phyloP scores from a whole-genome alignment of 345 rosid species.

The Linum tenue region DNA sequence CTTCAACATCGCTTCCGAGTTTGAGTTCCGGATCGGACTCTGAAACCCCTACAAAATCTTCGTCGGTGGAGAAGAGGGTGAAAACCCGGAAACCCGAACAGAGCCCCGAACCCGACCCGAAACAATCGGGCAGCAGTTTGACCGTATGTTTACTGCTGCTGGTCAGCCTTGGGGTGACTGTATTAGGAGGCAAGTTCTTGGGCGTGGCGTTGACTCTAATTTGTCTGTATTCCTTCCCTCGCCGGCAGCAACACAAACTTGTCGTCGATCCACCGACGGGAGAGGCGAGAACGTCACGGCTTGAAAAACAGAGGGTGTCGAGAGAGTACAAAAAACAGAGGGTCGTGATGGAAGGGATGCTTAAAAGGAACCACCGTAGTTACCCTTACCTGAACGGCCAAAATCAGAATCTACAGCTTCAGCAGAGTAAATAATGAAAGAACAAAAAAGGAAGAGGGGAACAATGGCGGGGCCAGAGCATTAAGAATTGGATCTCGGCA shows the following conservation, averaged over 20 bases:
- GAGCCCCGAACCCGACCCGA: neutral
- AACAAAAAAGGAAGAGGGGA: no score
- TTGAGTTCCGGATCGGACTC: neutral
- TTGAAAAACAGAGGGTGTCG: neutral
- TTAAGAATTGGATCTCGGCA: no score
- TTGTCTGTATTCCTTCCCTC: neutral
- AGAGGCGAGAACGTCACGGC: neutral
- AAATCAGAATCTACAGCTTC: neutral
- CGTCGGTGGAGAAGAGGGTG: neutral
- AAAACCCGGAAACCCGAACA: neutral
- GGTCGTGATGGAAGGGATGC: neutral
- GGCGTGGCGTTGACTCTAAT: neutral
- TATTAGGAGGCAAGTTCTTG: neutral
- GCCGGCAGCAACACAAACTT: neutral
- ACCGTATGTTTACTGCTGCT: neutral
- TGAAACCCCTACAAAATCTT: neutral
- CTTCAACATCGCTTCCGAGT: neutral
- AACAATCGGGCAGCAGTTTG: neutral
- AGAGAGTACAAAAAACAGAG: neutral
- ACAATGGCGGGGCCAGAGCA: neutral
- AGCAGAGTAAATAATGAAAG: neutral
- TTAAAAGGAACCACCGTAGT: neutral
- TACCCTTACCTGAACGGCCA: neutral
- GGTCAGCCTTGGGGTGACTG: neutral
- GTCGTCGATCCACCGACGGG: neutral